phyloP scores from a whole-genome alignment of 1,284 basidiomycete genomes.

The Exobasidium rhododendri region DNA sequence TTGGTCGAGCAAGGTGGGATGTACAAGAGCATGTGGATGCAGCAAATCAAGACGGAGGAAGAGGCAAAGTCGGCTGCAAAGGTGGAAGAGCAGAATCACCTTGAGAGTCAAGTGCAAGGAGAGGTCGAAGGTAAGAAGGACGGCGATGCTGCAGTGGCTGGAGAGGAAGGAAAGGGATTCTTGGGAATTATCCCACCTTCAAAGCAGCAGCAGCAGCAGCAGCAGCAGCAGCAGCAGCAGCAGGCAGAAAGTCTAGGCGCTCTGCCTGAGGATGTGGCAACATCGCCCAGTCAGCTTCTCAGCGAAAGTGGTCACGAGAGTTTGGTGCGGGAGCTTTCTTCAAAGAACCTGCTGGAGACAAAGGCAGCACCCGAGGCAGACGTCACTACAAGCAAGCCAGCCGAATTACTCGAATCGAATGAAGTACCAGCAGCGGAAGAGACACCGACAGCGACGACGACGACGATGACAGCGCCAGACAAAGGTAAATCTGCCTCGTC shows the following conservation, averaged over 20 bases:
- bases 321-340: background rate
- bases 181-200: background rate
- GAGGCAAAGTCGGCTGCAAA: slow-evolving; percentile 18
- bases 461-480: background rate
- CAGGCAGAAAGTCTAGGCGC: too few species aligned
- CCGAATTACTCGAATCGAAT: background rate
- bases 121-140: background rate
- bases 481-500: background rate
- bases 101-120: background rate
- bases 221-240: background rate
- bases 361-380: background rate
- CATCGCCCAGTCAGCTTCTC: background rate
- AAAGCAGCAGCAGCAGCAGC: background rate
- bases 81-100: background rate
- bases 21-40: slow-evolving; percentile 48
- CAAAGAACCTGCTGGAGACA: background rate
- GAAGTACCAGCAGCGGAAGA: background rate
- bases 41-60: slow-evolving; percentile 53
- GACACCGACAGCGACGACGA: background rate
- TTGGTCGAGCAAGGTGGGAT: slow-evolving; percentile 37
- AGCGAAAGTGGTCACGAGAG: background rate
- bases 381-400: background rate
- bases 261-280: too few species aligned
- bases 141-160: background rate
- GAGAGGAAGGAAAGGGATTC: background rate